Base-by-base conservation (phyloP, 2,329 filamentous ascomycete species). In the Colletotrichum neosansevieriae region DNA sequence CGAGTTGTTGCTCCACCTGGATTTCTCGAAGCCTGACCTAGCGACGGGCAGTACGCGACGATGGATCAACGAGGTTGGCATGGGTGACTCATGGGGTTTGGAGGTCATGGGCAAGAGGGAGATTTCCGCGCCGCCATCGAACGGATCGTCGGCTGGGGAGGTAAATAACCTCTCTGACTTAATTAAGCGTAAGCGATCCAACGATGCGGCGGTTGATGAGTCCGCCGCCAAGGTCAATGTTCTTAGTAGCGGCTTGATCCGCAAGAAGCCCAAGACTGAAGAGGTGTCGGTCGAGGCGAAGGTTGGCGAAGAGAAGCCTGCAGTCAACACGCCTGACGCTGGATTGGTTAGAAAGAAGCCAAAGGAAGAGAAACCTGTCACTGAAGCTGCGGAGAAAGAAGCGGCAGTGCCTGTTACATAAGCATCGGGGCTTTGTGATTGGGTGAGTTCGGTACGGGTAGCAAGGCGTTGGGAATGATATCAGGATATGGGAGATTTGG, bases 1-100 rank as follows among this genome's bases (percentile, higher is more conserved):
- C 19, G 92, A 94, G 72, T 79, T 93, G 10, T 82, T 96, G 0
- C 84, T 94, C 5, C 88, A 91, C 66, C 86, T 94, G 0, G 92
- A 94, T 76, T 96, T 96, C 77, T 84, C 88, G 1, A 91, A 86
- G 9, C 78, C 89, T 3, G 86, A 87, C 11, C 86, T 91, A 54
- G 89, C 91, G 0, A 81, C 80, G 2, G 82, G 83, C 36, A 93
- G 91, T 74, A 93, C 92, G 2, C 81, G 79, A 58, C 87, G 91
- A 60, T 96, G 92, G 92, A 83, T 89, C 49, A 84, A 84, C 13
- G 92, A 95, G 74, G 88, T 91, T 1, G 86, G 85, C 15, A 80
- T 83, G 64, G 84, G 85, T 0, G 77, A 81, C 1, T 73, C 76
- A 19, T 91, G 88, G 88, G 86, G 86, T 0, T 75, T 83, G 9